Percentiles rank a stretch among this genome's conserved stretches.
Evolutionary conservation across 2,329 filamentous ascomycete species (phyloP).

Genomic region (Alternaria sp.): DNA sequence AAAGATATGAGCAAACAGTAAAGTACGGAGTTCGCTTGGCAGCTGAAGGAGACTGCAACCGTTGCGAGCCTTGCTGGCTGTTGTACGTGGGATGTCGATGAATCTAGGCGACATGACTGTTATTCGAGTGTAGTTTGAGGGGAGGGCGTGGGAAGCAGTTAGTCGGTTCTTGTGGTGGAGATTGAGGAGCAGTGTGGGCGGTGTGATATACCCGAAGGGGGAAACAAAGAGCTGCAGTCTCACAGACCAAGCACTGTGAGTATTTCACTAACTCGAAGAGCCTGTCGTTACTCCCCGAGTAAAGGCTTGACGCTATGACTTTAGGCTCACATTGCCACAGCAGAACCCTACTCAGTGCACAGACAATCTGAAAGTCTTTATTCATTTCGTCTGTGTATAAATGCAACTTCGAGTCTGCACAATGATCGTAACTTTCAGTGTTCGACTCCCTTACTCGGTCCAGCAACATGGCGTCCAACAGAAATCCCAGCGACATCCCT

Average conservation of each 20-base stretch:
- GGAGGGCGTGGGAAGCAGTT: too few species aligned
- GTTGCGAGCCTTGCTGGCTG: neutral
- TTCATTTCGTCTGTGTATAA: neutral
- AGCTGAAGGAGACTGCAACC: neutral
- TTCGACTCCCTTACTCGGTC: neutral
- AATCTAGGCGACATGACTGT: rapidly evolving
- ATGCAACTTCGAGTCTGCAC: neutral
- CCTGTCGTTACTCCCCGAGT: neutral
- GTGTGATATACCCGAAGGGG: rapidly evolving
- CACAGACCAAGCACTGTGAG: neutral
- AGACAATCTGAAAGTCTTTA: neutral
- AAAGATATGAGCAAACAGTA: neutral
- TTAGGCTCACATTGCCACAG: neutral
- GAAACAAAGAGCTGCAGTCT: neutral
- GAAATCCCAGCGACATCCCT: neutral
- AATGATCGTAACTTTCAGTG: neutral
- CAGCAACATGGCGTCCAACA: neutral
- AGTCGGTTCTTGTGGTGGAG: too few species aligned
- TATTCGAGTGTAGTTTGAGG: neutral
- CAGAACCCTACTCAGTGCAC: neutral
- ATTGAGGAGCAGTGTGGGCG: too few species aligned
- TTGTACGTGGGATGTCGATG: neutral
- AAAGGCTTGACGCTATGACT: neutral
- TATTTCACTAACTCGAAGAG: neutral
- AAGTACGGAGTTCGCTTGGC: neutral